These are phyloP conservation scores for Crithidia expoeki DNA, from an alignment of 208 protist genomes.

Conservation along the genomic window DNA sequence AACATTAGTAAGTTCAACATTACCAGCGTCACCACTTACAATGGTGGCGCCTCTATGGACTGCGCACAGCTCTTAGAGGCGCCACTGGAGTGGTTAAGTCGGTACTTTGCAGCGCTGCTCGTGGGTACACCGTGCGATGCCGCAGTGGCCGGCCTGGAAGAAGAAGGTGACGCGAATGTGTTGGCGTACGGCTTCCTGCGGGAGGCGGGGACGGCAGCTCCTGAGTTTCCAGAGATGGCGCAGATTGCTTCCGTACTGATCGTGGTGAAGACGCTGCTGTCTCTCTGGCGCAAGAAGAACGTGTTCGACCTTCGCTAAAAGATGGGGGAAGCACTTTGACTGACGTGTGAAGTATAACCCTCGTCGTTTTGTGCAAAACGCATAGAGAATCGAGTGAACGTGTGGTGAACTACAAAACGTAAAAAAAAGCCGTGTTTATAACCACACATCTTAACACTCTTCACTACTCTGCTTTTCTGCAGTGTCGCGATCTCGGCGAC, in stretches of 20 bases:
- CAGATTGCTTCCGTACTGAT: slow-evolving; percentile 21
- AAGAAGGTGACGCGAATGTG: slow-evolving; percentile 1
- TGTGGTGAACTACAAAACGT: too few relatives aligned
- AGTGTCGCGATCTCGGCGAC: too few relatives aligned
- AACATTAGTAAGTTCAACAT: slow-evolving; percentile 22
- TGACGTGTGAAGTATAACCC: not conserved
- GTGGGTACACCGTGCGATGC: slow-evolving; percentile 32
- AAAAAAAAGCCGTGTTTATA: too few relatives aligned
- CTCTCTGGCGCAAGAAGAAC: slow-evolving; percentile 65
- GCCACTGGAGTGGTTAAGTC: slow-evolving; percentile 38
- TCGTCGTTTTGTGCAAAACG: too few relatives aligned
- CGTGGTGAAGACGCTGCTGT: slow-evolving; percentile 21
- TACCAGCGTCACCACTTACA: not conserved
- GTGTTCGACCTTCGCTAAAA: slow-evolving; percentile 47
- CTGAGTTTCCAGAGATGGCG: slow-evolving; percentile 23
- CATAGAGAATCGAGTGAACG: too few relatives aligned
- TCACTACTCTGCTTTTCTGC: too few relatives aligned
- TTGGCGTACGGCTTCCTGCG: slow-evolving; percentile 32
- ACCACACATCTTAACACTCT: too few relatives aligned
- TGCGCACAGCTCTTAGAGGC: slow-evolving; percentile 6
- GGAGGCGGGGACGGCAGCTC: slow-evolving; percentile 11
- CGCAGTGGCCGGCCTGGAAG: slow-evolving; percentile 13
- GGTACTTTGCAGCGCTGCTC: slow-evolving; percentile 41
- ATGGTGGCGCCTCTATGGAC: not conserved
- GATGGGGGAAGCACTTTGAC: not conserved